phyloP scores from a whole-genome alignment of 2,329 filamentous ascomycete genomes.

The Pochonia chlamydosporia region DNA sequence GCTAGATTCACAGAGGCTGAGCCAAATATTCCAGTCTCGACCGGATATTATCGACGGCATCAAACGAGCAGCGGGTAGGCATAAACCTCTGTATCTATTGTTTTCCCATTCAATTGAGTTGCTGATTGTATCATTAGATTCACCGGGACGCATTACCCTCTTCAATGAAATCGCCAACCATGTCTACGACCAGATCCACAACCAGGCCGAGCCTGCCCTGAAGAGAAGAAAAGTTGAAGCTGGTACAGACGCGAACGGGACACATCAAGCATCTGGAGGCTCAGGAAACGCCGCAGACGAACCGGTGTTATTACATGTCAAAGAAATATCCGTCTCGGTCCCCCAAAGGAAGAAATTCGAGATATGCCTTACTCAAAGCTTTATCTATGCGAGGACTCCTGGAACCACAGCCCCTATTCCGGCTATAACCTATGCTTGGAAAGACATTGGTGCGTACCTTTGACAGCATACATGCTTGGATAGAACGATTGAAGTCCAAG shows the following conservation, averaged over 20 bases:
- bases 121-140: constrained; percentile 31
- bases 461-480: not conserved
- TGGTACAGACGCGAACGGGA: constrained; percentile 16
- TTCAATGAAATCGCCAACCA: constrained; percentile 53
- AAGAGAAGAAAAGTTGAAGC: constrained; percentile 49
- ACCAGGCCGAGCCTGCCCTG: constrained; percentile 37
- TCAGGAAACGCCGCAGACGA: constrained; percentile 38
- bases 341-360: constrained; percentile 65
- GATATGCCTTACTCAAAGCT: constrained; percentile 54
- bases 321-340: constrained; percentile 61
- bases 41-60: constrained; percentile 53
- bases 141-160: constrained; percentile 41
- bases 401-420: constrained; percentile 45
- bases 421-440: constrained; percentile 54
- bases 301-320: constrained; percentile 51
- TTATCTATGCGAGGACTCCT: constrained; percentile 51
- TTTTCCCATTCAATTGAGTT: not conserved
- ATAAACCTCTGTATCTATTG: not conserved
- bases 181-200: constrained; percentile 38
- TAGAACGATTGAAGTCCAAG: not conserved
- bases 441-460: constrained; percentile 48
- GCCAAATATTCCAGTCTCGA: constrained; percentile 46
- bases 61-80: constrained; percentile 45
- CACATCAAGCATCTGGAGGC: not conserved
- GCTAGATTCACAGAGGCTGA: constrained; percentile 45